Evolutionary conservation across 2,329 filamentous ascomycete species (phyloP), one percentile per base, ranked within the genome.

Genomic region (Claviceps sp.): DNA sequence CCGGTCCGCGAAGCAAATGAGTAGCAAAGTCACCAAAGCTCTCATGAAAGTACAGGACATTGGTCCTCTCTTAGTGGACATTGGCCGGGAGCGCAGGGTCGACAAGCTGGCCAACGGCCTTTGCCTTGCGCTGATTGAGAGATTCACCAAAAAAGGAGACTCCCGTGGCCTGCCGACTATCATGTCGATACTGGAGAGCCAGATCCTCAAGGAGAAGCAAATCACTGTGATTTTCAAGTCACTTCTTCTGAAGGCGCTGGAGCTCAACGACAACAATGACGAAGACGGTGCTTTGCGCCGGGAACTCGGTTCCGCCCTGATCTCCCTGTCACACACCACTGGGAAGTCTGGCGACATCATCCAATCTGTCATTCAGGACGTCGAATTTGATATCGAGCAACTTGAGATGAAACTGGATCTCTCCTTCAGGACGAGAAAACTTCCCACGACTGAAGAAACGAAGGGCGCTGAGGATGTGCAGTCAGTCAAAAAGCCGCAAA

Each of bases 331-430:
- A 4, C 81, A 83, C 55, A 70, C 73, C 41, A 72, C 76, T 8
- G 77, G 76, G 34, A 73, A 74, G 41, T 70, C 79, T 22, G 82
- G 81, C 13, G 73, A 77, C 26, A 72, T 83, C n/a, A 79, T 93
- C 53, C 75, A 81, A 55, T 74, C 74, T n/a, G 77, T 83, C 4
- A 76, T 91, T 40, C 72, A 80, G 38, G 78, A 84, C 42, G 77
- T 81, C 7, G 78, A 83, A 13, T 75, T 88, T 54, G 84, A 93
- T 60, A 77, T 93, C 45, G 80, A 88, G 55, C 77, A 82, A 47
- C 69, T 93, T 18, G 86, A 93, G 67, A 76, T 87, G 68, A 84
- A 81, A 58, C 73, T 94, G 20, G 83, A 87, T 52, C 79, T 84
- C 8, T 78, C 82, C 9, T 79, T 90, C 55, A 78, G 84, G 42